These are phyloP conservation scores for Butyriboletus loyo DNA, from an alignment of 768 basidiomycete species.

Conservation along the genomic window DNA sequence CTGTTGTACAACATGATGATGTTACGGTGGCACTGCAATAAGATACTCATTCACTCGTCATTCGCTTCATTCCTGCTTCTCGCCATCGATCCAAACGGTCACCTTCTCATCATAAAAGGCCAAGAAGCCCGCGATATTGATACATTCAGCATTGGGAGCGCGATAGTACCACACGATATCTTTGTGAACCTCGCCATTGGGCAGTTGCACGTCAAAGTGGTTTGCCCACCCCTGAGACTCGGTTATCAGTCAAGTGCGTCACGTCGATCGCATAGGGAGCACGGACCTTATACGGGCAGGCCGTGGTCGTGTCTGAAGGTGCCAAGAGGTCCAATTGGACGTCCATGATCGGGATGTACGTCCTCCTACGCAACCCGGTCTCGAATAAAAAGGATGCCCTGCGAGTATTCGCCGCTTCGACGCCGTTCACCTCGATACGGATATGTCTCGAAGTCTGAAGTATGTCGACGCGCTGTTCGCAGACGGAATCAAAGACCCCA, in stretches of 20 bases:
- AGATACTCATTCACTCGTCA: conserved; percentile 7
- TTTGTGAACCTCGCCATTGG: conserved; percentile 41
- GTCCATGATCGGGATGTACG: conserved; percentile 60
- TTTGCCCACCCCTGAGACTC: conserved; percentile 51
- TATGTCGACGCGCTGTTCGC: conserved; percentile 54
- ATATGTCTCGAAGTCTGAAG: conserved; percentile 59
- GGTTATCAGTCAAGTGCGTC: not conserved
- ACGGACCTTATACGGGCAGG: conserved; percentile 64
- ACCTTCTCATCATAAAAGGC: conserved; percentile 69
- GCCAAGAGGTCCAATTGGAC: conserved; percentile 48
- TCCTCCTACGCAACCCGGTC: conserved; percentile 53
- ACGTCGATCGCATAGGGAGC: not conserved
- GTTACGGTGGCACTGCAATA: not conserved
- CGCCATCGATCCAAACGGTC: conserved; percentile 61
- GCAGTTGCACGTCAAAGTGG: conserved; percentile 51
- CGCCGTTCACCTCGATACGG: conserved; percentile 57
- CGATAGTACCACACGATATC: conserved; percentile 67
- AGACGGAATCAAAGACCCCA: not conserved
- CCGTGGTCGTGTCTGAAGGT: conserved; percentile 44
- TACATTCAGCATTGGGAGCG: conserved; percentile 48
- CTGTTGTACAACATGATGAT: conserved; percentile 3
- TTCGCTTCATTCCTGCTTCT: conserved; percentile 41
- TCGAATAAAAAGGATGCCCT: conserved; percentile 57
- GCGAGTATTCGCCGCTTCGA: conserved; percentile 58
- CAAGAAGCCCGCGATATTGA: conserved; percentile 47